phyloP scores from a whole-genome alignment of 805 yeast species.

The Ogataea minuta region DNA sequence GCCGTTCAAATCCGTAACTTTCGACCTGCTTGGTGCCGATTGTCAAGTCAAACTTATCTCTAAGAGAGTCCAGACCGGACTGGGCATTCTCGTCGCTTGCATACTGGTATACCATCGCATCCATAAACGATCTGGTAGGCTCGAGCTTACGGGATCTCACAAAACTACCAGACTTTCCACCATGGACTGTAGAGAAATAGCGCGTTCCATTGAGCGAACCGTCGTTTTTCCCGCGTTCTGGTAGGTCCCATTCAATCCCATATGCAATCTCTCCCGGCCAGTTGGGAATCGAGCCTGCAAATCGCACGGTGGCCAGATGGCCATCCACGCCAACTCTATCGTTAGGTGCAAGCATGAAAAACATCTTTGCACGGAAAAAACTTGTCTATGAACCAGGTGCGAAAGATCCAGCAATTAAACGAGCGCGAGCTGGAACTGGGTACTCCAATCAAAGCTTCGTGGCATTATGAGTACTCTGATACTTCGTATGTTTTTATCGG shows the following conservation, averaged over 20 bases:
- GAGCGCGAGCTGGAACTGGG: constrained; percentile 64
- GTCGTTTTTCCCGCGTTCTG: constrained; percentile 64
- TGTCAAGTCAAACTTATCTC: constrained; percentile 30
- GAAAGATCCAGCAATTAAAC: constrained; percentile 52
- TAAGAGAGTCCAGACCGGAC: constrained; percentile 13
- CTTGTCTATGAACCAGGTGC: constrained; percentile 22
- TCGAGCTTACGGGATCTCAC: constrained; percentile 41
- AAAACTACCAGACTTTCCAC: constrained; percentile 59
- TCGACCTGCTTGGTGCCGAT: constrained; percentile 61
- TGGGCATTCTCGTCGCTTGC: constrained; percentile 27
- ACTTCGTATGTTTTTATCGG: constrained; percentile 80
- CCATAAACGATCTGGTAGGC: constrained; percentile 34
- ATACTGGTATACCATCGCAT: constrained; percentile 53
- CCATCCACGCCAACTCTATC: constrained; percentile 35
- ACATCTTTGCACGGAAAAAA: constrained; percentile 6
- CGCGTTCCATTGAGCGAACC: constrained; percentile 54
- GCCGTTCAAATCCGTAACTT: constrained; percentile 62
- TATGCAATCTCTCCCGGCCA: constrained; percentile 61
- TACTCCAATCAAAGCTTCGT: constrained; percentile 63
- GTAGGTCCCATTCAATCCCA: constrained; percentile 88
- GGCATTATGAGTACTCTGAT: constrained; percentile 85
- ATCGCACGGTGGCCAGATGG: constrained; percentile 61
- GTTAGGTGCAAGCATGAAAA: constrained; percentile 3
- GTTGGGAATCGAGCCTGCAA: constrained; percentile 54
- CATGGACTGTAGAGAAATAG: constrained; percentile 49